phyloP scores from a whole-genome alignment of 2,329 filamentous ascomycete genomes.

The Apiospora phragmitis region DNA sequence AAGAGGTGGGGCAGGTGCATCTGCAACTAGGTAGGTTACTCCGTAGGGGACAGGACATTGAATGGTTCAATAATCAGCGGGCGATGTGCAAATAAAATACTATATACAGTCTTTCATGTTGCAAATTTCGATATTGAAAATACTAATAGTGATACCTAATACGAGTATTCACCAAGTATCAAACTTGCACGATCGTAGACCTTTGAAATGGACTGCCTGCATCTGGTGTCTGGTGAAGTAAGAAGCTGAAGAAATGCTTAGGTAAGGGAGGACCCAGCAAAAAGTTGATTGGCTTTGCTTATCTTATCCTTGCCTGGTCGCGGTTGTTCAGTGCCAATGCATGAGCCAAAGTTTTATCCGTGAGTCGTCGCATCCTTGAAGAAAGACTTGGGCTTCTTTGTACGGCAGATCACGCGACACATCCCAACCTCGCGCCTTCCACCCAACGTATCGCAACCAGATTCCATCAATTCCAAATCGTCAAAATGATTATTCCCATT shows the following conservation, averaged over 20 bases:
- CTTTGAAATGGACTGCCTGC: background rate
- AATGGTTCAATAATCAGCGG: background rate
- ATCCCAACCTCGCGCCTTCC: background rate
- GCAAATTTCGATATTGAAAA: background rate
- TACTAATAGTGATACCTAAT: too few species aligned
- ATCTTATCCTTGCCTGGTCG: background rate
- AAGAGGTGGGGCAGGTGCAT: background rate
- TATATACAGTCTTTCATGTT: background rate
- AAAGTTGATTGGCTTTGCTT: background rate
- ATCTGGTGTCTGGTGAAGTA: background rate
- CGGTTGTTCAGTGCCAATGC: background rate
- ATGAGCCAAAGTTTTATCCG: background rate
- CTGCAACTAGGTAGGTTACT: background rate
- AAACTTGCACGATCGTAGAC: background rate
- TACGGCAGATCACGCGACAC: background rate
- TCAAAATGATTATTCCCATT: conserved; percentile 95
- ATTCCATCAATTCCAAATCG: background rate
- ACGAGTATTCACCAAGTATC: too few species aligned
- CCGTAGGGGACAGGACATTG: too few species aligned
- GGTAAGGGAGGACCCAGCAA: background rate
- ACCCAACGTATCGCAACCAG: background rate
- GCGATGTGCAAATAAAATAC: too few species aligned
- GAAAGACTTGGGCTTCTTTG: background rate
- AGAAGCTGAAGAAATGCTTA: background rate
- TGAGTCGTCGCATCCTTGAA: conserved; percentile 1